Conservation (phyloP, 257 asterid species). For the Solanum medicagineum region DNA sequence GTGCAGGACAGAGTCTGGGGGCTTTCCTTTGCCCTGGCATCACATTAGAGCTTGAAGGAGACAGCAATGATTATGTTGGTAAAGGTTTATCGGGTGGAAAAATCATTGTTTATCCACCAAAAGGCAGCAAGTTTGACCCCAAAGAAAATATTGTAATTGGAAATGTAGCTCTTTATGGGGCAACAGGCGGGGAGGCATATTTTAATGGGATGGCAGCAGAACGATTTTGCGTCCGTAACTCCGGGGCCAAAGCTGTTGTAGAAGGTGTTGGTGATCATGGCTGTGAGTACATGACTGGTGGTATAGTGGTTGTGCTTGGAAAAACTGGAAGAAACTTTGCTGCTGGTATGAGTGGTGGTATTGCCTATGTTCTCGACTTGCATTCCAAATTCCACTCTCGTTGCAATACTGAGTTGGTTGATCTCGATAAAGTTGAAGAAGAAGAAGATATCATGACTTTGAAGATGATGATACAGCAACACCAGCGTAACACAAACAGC, state of each 20-base stretch:
- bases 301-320: conserved; percentile 83
- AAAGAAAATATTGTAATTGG: conserved; percentile 95
- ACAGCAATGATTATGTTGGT: conserved; percentile 97
- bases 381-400: conserved; percentile 56
- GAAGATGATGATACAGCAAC: conserved; percentile 95
- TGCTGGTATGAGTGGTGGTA: conserved; percentile 99
- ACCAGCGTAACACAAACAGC: conserved; percentile 90
- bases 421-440: conserved; percentile 80
- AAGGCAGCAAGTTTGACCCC: conserved; percentile 76
- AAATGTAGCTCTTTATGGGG: conserved; percentile 95
- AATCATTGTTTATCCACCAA: conserved; percentile 85
- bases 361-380: conserved; percentile 82
- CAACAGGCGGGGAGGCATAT: conserved; percentile 91
- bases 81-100: conserved; percentile 97
- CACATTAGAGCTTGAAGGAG: conserved; percentile 96
- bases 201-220: conserved; percentile 99
- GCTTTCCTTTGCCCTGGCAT: conserved; percentile 95
- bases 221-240: conserved; percentile 93
- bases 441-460: conserved; percentile 77
- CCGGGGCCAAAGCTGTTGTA: conserved; percentile 93
- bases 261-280: conserved; percentile 99
- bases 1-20: conserved; percentile 99
- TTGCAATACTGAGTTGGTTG: conserved; percentile 89
- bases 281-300: conserved; percentile 99
- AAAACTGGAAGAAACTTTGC: conserved; percentile 95